Evolutionary conservation across 2,329 filamentous ascomycete species (phyloP).

Genomic region (Scedosporium minutisporum): DNA sequence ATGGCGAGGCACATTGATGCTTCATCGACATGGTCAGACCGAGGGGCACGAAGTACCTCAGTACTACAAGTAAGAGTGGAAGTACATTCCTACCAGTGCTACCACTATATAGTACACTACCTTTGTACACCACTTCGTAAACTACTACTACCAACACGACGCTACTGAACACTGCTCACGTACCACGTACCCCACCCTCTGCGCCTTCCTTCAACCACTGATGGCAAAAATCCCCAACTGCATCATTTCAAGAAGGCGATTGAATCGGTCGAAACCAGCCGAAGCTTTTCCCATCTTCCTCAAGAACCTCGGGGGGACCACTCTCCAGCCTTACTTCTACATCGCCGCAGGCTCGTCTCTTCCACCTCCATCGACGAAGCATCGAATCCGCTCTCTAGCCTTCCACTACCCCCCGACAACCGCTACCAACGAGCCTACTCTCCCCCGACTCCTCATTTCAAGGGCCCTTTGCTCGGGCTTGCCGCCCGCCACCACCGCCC

Average conservation of each 20-base stretch:
- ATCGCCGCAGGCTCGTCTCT: background rate
- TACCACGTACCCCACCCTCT: too few species aligned
- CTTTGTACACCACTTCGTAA: too few species aligned
- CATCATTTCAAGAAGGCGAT: background rate
- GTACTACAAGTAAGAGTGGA: background rate
- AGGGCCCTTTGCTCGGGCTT: background rate
- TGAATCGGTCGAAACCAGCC: background rate
- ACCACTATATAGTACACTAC: too few species aligned
- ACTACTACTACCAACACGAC: too few species aligned
- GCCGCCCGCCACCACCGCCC: conserved; percentile 1
- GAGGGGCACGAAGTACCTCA: background rate
- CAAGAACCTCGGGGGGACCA: background rate
- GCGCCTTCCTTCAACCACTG: too few species aligned
- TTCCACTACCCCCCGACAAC: background rate
- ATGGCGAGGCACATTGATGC: background rate
- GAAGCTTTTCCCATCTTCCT: background rate
- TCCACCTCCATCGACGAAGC: background rate
- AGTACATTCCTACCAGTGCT: too few species aligned
- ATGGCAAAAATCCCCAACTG: background rate
- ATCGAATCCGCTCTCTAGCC: too few species aligned
- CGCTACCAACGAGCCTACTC: background rate
- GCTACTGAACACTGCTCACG: too few species aligned
- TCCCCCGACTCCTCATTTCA: background rate
- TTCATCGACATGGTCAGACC: background rate
- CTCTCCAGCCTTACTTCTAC: background rate